phyloP scores from a whole-genome alignment of 2,329 filamentous ascomycete genomes.

The Sclerotinia nivalis region DNA sequence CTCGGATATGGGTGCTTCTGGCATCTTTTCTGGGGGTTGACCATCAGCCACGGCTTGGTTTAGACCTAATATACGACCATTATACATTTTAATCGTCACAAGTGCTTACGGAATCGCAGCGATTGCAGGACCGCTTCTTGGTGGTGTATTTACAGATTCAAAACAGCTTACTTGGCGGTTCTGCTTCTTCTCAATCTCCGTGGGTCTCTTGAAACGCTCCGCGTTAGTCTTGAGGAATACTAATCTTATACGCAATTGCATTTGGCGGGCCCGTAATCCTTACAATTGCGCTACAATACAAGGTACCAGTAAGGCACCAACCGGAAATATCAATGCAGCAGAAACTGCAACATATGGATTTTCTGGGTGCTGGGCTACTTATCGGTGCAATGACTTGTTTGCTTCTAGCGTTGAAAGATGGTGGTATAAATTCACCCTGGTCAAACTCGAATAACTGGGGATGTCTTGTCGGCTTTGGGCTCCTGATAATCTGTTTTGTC shows the following conservation, averaged over 20 bases:
- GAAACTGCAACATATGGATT: slow-evolving; percentile 50
- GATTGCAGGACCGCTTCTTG: slow-evolving; percentile 61
- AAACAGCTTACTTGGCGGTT: slow-evolving; percentile 56
- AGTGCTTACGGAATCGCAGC: slow-evolving; percentile 66
- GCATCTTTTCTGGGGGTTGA: slow-evolving; percentile 40
- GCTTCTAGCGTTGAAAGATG: slow-evolving; percentile 36
- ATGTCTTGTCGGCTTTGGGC: slow-evolving; percentile 35
- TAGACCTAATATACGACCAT: slow-evolving; percentile 30
- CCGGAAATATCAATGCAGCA: slow-evolving; percentile 32
- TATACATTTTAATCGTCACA: slow-evolving; percentile 62
- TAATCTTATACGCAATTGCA: background rate
- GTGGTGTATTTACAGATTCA: slow-evolving; percentile 60
- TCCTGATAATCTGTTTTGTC: slow-evolving; percentile 34
- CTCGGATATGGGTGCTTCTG: slow-evolving; percentile 31
- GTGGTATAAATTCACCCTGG: slow-evolving; percentile 49
- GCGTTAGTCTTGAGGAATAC: background rate
- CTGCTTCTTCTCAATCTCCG: slow-evolving; percentile 43
- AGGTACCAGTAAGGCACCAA: background rate
- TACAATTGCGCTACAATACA: background rate
- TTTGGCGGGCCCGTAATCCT: background rate
- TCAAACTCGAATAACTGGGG: slow-evolving; percentile 40
- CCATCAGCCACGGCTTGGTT: slow-evolving; percentile 30
- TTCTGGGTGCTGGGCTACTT: slow-evolving; percentile 47
- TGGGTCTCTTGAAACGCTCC: too few species aligned
- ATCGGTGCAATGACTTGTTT: slow-evolving; percentile 44